Conservation (phyloP, 2,329 filamentous ascomycete genomes). For the Pseudogymnoascus sp. region DNA sequence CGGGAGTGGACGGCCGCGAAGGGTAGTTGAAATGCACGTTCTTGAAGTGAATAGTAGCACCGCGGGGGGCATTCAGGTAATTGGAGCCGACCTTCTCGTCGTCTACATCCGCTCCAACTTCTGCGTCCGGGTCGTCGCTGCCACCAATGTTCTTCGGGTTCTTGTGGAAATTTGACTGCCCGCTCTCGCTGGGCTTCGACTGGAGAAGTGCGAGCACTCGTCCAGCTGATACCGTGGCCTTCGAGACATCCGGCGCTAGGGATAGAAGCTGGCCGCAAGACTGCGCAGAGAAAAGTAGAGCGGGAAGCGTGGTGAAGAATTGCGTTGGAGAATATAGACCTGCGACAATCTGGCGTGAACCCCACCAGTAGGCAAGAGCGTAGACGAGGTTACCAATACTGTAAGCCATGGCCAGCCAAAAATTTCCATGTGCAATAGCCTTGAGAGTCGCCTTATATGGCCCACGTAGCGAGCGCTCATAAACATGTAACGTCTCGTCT, state of each 20-base stretch:
- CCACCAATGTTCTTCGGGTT: conserved; percentile 18
- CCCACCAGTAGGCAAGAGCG: conserved; percentile 74
- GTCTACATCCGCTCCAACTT: conserved; percentile 21
- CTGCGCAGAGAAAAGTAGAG: conserved; percentile 64
- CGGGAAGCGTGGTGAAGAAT: conserved; percentile 67
- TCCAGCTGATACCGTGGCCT: conserved; percentile 52
- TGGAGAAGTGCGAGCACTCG: conserved; percentile 46
- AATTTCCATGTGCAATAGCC: conserved; percentile 43
- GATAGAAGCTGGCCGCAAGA: conserved; percentile 68
- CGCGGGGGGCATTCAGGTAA: neutral
- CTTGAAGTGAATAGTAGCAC: conserved; percentile 41
- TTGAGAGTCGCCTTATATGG: conserved; percentile 42
- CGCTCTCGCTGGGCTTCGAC: conserved; percentile 21
- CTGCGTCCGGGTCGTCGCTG: conserved; percentile 32
- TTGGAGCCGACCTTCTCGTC: conserved; percentile 31
- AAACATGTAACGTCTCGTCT: conserved; percentile 41
- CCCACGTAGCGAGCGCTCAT: conserved; percentile 44
- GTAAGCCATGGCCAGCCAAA: conserved; percentile 49
- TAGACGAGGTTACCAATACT: conserved; percentile 56
- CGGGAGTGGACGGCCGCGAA: conserved; percentile 46
- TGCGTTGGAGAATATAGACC: conserved; percentile 55
- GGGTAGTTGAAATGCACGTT: conserved; percentile 58
- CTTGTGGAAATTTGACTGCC: conserved; percentile 5
- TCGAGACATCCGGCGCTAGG: conserved; percentile 65
- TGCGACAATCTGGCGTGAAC: conserved; percentile 57